A percentile compares a stretch with the other conserved stretches of the same genome.
phyloP scores from a whole-genome alignment of 129 eudicot species.

The Flaveria brownii region DNA sequence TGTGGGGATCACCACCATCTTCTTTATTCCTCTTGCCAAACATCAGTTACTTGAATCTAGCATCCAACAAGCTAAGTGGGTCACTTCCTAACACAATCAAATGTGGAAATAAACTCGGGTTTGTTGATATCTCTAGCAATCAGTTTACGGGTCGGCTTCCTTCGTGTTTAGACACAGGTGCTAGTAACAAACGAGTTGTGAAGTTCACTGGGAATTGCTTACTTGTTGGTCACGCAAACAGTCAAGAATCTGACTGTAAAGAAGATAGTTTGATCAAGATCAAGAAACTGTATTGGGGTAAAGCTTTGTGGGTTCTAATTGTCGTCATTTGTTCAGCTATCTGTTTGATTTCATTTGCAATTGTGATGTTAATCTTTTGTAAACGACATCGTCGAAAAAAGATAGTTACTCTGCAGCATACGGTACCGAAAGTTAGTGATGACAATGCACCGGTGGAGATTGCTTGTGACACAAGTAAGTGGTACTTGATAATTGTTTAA shows the following conservation, averaged over 20 bases:
- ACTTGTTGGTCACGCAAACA: conserved; percentile 48
- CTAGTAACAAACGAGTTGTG: conserved; percentile 50
- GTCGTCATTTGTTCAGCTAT: conserved; percentile 51
- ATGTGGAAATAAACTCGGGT: conserved; percentile 70
- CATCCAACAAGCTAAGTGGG: conserved; percentile 67
- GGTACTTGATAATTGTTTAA: background rate
- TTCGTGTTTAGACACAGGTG: conserved; percentile 48
- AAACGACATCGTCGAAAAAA: conserved; percentile 38
- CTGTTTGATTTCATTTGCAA: conserved; percentile 37
- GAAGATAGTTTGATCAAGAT: conserved; percentile 29
- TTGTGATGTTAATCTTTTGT: conserved; percentile 47
- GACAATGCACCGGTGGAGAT: conserved; percentile 38
- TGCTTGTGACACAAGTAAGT: conserved; percentile 70
- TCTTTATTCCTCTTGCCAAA: conserved; percentile 60
- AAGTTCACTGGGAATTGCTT: conserved; percentile 72
- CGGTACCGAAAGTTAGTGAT: conserved; percentile 48
- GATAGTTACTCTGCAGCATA: conserved; percentile 40
- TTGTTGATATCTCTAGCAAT: conserved; percentile 73
- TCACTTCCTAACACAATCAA: conserved; percentile 53
- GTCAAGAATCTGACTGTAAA: conserved; percentile 59
- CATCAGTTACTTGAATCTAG: conserved; percentile 70
- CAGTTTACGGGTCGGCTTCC: conserved; percentile 68
- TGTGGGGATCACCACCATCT: conserved; percentile 56
- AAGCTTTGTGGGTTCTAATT: conserved; percentile 41
- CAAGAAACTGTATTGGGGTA: conserved; percentile 38